Evolutionary conservation across 345 rosid species (phyloP).

Genomic region (Pelargonium nanum): DNA sequence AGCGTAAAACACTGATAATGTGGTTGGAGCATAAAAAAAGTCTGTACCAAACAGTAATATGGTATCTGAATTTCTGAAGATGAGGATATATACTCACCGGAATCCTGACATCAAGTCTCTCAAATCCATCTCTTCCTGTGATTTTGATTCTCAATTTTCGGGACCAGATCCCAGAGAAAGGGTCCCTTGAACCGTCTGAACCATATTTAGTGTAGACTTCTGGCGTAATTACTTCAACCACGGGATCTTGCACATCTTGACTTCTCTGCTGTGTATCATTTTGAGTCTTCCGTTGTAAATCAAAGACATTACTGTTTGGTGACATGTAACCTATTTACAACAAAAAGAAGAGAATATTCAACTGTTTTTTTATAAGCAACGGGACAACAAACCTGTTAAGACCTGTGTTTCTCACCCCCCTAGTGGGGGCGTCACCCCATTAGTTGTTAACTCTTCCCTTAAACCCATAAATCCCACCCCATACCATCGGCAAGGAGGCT

Average conservation of each 20-base stretch:
- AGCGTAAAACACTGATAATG: neutral
- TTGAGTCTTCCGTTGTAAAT: slow-evolving; percentile 34
- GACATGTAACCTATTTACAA: slow-evolving; percentile 19
- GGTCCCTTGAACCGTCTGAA: slow-evolving; percentile 48
- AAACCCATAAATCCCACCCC: too few species aligned
- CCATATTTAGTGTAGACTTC: slow-evolving; percentile 44
- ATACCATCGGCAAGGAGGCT: too few species aligned
- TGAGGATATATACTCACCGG: slow-evolving; percentile 46
- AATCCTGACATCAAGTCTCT: slow-evolving; percentile 79
- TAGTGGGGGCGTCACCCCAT: too few species aligned
- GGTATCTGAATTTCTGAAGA: neutral
- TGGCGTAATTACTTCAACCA: slow-evolving; percentile 84
- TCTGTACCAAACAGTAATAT: neutral
- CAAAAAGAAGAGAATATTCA: neutral
- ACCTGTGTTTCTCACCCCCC: too few species aligned
- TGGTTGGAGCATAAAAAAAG: neutral
- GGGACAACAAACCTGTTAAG: too few species aligned
- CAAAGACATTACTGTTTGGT: slow-evolving; percentile 38
- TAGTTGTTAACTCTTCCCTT: too few species aligned
- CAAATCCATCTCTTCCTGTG: slow-evolving; percentile 74
- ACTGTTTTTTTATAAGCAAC: neutral
- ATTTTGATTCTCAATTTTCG: slow-evolving; percentile 70
- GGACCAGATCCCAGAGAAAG: slow-evolving; percentile 76
- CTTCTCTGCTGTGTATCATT: slow-evolving; percentile 41
- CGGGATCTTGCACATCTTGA: slow-evolving; percentile 40